Base-by-base conservation (phyloP, 202 grass and related monocot species). In the Panicum hallii region DNA sequence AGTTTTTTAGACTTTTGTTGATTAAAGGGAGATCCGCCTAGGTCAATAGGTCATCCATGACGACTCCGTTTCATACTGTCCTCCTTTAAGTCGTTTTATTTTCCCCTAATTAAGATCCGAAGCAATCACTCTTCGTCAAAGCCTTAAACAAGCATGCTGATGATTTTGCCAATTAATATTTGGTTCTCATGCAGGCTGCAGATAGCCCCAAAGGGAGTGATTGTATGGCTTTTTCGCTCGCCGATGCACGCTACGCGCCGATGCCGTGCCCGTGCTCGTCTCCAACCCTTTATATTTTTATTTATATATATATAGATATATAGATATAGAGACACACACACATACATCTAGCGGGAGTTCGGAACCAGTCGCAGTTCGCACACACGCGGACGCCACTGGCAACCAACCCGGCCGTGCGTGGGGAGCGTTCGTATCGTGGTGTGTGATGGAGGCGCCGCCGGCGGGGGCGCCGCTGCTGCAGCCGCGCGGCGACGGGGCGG, bases 401-500 rank as follows among this genome's bases (percentile, higher is more conserved):
- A 34, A 36, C 30, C 13, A 63, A 13, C n/a, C 17, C 17, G 2
- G 0, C 20, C 6, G 53, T 20, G 5, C 17, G 16, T 17, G 49
- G 49, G 53, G 2, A 0, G 58, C 26, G 60, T 32, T 11, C 26
- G 4, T 63, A 63, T 11, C 60, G 62, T 7, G 2, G 30, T 2
- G 62, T 64, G 12, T 2, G 56, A 68, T 67, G 82, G 77, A 47
- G 85, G 60, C 68, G 52, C 42, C 9, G 23, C 45, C 19, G 2
- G 38, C 9, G 57, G 10, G 11, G n/a, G 55, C 56, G n/a, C 75
- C 75, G 57, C 56, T 78, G 75, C 57, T 78, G 57, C 57, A 32
- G 75, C 41, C 42, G 22, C 57, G 55, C 75, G 75, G 74, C 52
- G 63, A 54, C 42, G 72, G 1, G 53, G 55, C 75, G 76, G 83